phyloP scores from a whole-genome alignment of 2,329 filamentous ascomycete species.

The Neonectria neomacrospora region DNA sequence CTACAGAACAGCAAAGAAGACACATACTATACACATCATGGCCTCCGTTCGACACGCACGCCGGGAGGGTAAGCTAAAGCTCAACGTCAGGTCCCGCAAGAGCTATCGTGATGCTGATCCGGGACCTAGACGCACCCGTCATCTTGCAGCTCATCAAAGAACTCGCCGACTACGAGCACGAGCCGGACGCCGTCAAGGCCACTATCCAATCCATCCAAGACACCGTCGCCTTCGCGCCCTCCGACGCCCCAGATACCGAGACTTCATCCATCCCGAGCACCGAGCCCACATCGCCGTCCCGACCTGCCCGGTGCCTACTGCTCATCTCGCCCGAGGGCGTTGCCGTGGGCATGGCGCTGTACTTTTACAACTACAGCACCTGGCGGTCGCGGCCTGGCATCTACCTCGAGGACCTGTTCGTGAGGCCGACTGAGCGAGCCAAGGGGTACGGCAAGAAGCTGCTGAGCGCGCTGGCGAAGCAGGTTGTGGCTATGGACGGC shows the following conservation, averaged over 20 bases:
- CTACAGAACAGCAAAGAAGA: neutral
- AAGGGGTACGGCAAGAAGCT: constrained; percentile 83
- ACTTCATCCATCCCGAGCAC: constrained; percentile 53
- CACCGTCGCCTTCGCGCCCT: constrained; percentile 81
- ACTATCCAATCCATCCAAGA: constrained; percentile 77
- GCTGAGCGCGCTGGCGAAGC: constrained; percentile 80
- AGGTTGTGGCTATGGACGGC: constrained; percentile 78
- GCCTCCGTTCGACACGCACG: constrained; percentile 43
- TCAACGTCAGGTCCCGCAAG: neutral
- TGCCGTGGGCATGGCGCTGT: constrained; percentile 82
- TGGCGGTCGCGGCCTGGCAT: constrained; percentile 90
- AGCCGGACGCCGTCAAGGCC: constrained; percentile 77
- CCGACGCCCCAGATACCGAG: constrained; percentile 57
- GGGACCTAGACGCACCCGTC: constrained; percentile 74
- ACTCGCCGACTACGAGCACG: constrained; percentile 89
- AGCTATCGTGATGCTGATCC: constrained; percentile 26
- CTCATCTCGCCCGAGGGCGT: constrained; percentile 63
- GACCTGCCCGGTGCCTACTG: constrained; percentile 81
- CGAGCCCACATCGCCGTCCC: constrained; percentile 64
- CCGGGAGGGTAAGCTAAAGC: constrained; percentile 35
- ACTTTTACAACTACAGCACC: constrained; percentile 96
- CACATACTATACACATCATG: constrained; percentile 33
- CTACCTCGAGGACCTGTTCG: constrained; percentile 94
- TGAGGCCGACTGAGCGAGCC: constrained; percentile 75
- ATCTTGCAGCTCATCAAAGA: constrained; percentile 87